Evolutionary conservation across 208 protist genomes (phyloP).

Genomic region (Phytomonas francai): DNA sequence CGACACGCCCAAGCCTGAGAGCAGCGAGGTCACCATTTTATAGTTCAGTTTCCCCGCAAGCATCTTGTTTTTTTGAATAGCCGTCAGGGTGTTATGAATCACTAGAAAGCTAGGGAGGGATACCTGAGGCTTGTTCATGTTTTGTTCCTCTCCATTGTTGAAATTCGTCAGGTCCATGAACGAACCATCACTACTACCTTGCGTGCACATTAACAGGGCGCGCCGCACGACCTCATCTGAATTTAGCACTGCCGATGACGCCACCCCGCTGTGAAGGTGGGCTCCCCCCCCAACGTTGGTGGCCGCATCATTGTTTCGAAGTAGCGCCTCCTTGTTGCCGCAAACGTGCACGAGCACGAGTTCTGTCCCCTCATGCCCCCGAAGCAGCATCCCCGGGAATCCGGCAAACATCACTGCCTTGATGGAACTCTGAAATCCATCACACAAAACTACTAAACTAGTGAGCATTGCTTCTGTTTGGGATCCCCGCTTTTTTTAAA

Average conservation of each 20-base stretch:
- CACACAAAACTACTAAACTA: conserved; percentile 54
- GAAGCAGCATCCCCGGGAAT: conserved; percentile 24
- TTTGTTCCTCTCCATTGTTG: background rate
- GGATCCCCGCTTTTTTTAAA: conserved; percentile 2
- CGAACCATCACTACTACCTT: background rate
- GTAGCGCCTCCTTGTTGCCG: conserved; percentile 10
- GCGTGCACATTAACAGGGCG: background rate
- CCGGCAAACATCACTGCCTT: conserved; percentile 65
- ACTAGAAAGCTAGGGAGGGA: background rate
- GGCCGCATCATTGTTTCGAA: background rate
- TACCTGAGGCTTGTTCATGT: background rate
- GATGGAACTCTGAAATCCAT: conserved; percentile 57
- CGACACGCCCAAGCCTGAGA: background rate
- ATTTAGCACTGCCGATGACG: background rate
- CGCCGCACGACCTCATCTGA: background rate
- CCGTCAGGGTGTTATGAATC: conserved; percentile 3
- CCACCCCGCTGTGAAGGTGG: background rate
- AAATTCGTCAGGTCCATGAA: background rate
- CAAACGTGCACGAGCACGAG: conserved; percentile 71
- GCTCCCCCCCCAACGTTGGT: background rate
- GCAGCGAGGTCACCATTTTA: conserved; percentile 36
- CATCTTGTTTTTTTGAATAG: conserved; percentile 34
- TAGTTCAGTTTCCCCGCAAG: conserved; percentile 42
- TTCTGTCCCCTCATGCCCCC: conserved; percentile 31
- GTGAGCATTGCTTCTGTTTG: conserved; percentile 11